Percentiles rank a stretch among this genome's conserved stretches.
phyloP scores from a whole-genome alignment of 1,284 basidiomycete species.

The Clitocybe nebularis region DNA sequence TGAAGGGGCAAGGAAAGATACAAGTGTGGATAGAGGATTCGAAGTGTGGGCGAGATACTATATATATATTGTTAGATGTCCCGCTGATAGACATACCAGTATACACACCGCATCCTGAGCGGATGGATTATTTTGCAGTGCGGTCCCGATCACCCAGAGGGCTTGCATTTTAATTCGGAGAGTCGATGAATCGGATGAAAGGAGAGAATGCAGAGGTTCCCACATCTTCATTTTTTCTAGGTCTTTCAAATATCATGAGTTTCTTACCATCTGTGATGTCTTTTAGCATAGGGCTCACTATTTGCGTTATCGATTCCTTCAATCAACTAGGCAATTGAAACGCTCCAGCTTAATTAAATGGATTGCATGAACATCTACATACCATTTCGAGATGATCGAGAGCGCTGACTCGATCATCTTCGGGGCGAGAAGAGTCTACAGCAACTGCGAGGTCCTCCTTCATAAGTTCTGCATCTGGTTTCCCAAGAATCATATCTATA shows the following conservation, averaged over 20 bases:
- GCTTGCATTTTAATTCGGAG: slow-evolving; percentile 69
- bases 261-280: no score
- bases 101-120: slow-evolving; percentile 82
- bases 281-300: slow-evolving; percentile 40
- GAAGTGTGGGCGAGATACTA: slow-evolving; percentile 63
- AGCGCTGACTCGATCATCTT: slow-evolving; percentile 73
- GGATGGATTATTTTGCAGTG: slow-evolving; percentile 91
- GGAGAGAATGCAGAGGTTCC: slow-evolving; percentile 72
- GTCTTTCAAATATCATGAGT: slow-evolving; percentile 44
- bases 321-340: slow-evolving; percentile 56
- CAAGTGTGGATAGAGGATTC: slow-evolving; percentile 64
- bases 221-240: slow-evolving; percentile 84
- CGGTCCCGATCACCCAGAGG: slow-evolving; percentile 92
- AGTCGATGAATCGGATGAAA: slow-evolving; percentile 52
- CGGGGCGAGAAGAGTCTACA: slow-evolving; percentile 53
- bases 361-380: slow-evolving; percentile 17
- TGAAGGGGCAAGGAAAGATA: slow-evolving; percentile 60
- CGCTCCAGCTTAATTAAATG: neutral
- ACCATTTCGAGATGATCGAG: slow-evolving; percentile 97
- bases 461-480: slow-evolving; percentile 82
- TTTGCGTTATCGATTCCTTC: slow-evolving; percentile 97
- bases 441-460: slow-evolving; percentile 80
- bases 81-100: no score
- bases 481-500: slow-evolving; percentile 85
- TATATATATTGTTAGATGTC: slow-evolving; percentile 6